A percentile compares a stretch with the other conserved stretches of the same genome.
Evolutionary conservation across 2,329 filamentous ascomycete genomes (phyloP).

Genomic region (Epichloe coenophiala): DNA sequence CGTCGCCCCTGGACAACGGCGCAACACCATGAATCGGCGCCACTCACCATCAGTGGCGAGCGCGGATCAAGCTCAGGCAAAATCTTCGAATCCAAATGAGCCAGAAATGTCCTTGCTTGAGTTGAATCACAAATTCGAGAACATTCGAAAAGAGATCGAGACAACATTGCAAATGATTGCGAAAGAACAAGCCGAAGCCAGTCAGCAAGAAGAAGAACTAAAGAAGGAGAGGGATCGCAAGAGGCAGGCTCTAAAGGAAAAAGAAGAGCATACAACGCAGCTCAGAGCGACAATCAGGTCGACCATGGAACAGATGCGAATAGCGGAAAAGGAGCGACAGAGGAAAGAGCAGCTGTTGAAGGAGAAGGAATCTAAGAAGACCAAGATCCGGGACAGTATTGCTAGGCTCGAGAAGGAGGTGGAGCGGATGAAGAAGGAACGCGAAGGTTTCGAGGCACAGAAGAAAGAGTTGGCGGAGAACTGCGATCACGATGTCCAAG

Average conservation of each 20-base stretch:
- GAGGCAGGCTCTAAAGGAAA: constrained; percentile 66
- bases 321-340: constrained; percentile 62
- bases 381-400: constrained; percentile 58
- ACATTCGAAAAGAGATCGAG: constrained; percentile 70
- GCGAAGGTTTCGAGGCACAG: constrained; percentile 39
- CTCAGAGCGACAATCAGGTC: constrained; percentile 68
- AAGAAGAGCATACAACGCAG: constrained; percentile 79
- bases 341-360: constrained; percentile 63
- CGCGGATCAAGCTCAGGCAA: constrained; percentile 34
- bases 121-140: constrained; percentile 69
- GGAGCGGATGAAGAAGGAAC: constrained; percentile 43
- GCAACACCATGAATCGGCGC: constrained; percentile 54
- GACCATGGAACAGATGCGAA: constrained; percentile 69
- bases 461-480: constrained; percentile 36
- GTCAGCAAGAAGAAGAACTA: constrained; percentile 51
- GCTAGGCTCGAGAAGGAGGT: constrained; percentile 53
- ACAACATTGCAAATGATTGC: constrained; percentile 57
- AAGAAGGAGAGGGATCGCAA: constrained; percentile 69
- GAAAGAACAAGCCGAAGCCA: constrained; percentile 60
- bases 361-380: constrained; percentile 54
- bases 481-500: constrained; percentile 36
- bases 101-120: constrained; percentile 58
- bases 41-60: constrained; percentile 58
- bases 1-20: constrained; percentile 23
- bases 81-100: constrained; percentile 33